Conservation (phyloP, 108 stramenopile genomes). For the Nannochloropsis salina region DNA sequence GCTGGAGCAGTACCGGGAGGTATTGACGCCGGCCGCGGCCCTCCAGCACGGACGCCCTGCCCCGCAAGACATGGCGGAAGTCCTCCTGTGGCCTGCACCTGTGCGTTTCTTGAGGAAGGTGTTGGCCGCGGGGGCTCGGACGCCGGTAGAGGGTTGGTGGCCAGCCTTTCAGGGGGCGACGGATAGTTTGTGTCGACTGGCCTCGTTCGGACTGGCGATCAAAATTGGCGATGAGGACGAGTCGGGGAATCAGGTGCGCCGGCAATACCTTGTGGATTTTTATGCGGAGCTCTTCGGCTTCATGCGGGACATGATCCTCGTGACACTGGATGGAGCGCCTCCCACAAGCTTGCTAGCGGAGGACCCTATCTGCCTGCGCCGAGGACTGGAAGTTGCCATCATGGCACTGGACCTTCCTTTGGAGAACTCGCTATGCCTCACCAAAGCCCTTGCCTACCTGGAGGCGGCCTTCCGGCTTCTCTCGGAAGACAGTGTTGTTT, state of each 20-base stretch:
- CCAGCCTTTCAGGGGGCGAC: constrained; percentile 8
- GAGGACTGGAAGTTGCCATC: not conserved
- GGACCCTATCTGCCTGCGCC: not conserved
- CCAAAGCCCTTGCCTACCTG: not conserved
- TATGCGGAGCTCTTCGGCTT: not conserved
- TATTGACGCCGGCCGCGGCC: not conserved
- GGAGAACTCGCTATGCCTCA: not conserved
- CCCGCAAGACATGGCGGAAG: not conserved
- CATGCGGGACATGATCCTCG: not conserved
- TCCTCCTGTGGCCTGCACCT: not conserved
- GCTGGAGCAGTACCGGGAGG: not conserved
- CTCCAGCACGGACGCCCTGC: not conserved
- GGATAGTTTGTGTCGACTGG: not conserved
- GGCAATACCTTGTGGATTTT: not conserved
- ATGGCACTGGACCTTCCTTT: not conserved
- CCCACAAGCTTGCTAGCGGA: not conserved
- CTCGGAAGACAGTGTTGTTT: not conserved
- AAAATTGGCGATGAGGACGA: not conserved
- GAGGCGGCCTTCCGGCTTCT: not conserved
- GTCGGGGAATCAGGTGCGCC: not conserved
- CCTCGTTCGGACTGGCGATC: not conserved
- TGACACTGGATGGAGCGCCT: not conserved
- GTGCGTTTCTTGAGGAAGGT: not conserved
- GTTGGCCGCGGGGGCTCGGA: not conserved
- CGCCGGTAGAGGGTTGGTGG: not conserved